Conservation (phyloP, 225 moss, liverwort and hornwort species). For the Sphagnum tenellum region DNA sequence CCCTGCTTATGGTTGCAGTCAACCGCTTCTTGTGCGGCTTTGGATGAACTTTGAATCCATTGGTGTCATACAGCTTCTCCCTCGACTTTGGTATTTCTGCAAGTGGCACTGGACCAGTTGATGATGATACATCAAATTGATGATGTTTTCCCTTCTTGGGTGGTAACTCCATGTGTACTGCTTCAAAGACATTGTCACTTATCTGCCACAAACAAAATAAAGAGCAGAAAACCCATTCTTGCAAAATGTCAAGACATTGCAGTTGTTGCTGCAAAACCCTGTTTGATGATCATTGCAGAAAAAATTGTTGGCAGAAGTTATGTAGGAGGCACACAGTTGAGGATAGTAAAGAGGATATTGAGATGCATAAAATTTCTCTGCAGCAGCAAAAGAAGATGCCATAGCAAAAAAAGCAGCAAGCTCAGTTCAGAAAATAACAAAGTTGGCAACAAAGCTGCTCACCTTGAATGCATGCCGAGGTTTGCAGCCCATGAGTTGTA, state of each 20-base stretch:
- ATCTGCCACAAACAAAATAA: conserved; percentile 34
- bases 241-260: background rate
- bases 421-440: background rate
- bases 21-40: conserved; percentile 72
- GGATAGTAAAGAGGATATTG: no score
- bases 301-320: no score
- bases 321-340: no score
- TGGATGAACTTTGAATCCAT: conserved; percentile 30
- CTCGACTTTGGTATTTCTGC: conserved; percentile 15
- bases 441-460: background rate
- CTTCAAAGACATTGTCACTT: conserved; percentile 74
- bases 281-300: no score
- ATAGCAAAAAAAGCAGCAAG: background rate
- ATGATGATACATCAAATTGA: conserved; percentile 15
- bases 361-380: no score
- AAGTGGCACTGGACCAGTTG: conserved; percentile 38
- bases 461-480: conserved; percentile 95
- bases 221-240: background rate
- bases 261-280: no score
- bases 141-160: conserved; percentile 46
- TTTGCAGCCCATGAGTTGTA: conserved; percentile 99
- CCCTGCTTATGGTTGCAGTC: conserved; percentile 66
- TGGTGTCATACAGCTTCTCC: conserved; percentile 17
- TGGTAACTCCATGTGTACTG: conserved; percentile 47
- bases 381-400: conserved; percentile 28